Percentiles rank a stretch among this genome's conserved stretches.
Conservation (phyloP, 305 asterid species). For the Nicotiana rustica region DNA sequence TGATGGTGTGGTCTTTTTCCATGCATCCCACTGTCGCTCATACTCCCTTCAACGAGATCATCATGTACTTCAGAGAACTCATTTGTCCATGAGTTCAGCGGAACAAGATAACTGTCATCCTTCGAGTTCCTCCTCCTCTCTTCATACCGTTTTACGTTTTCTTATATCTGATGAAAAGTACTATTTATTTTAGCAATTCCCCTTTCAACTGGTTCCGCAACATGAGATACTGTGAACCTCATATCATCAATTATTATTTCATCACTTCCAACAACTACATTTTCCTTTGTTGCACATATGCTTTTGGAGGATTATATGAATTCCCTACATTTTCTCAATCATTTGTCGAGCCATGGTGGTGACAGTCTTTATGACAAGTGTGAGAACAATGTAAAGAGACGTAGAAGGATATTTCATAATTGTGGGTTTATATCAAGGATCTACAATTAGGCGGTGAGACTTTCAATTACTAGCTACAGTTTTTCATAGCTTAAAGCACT, state of each 20-base stretch:
- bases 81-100: conserved; percentile 61
- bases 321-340: no score
- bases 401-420: no score
- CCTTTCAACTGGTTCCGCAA: conserved; percentile 92
- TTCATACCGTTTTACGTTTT: conserved; percentile 82
- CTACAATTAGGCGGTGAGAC: no score
- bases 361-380: no score
- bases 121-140: conserved; percentile 67
- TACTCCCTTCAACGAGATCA: conserved; percentile 70
- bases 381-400: no score
- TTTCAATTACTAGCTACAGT: no score
- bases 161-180: conserved; percentile 90
- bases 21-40: conserved; percentile 75
- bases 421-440: no score
- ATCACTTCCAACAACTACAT: no score
- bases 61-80: conserved; percentile 85
- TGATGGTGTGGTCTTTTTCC: conserved; percentile 54
- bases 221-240: conserved; percentile 94
- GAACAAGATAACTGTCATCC: conserved; percentile 87
- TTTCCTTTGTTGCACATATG: no score
- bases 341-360: no score
- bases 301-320: no score
- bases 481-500: no score
- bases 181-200: conserved; percentile 81
- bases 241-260: conserved; percentile 75